A percentile compares a stretch with the other conserved stretches of the same genome.
Evolutionary conservation across 176 grass and related monocot species (phyloP).

Genomic region (Alopecurus myosuroides): DNA sequence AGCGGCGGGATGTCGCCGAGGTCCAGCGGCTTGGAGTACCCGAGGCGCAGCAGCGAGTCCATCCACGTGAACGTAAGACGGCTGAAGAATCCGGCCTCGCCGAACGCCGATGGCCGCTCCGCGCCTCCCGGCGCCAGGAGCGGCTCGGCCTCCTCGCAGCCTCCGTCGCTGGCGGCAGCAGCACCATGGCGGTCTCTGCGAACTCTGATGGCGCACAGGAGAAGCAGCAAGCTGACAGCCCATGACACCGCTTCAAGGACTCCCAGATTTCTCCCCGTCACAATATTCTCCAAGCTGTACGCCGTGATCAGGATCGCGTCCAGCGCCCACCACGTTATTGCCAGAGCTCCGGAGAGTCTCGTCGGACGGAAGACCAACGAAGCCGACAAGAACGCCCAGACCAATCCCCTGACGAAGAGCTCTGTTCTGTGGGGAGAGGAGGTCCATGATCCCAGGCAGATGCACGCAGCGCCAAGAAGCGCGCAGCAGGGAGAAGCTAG

Average conservation of each 20-base stretch:
- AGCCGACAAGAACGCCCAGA: constrained; percentile 43
- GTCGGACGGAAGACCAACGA: constrained; percentile 42
- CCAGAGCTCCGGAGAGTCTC: constrained; percentile 17
- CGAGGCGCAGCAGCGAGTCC: constrained; percentile 52
- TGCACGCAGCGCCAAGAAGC: constrained; percentile 23
- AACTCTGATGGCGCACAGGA: constrained; percentile 26
- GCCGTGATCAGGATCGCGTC: constrained; percentile 32
- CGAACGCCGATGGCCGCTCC: constrained; percentile 21
- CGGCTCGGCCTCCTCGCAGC: constrained; percentile 21
- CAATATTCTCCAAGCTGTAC: constrained; percentile 34
- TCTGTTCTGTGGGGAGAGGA: not conserved
- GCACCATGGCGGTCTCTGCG: not conserved
- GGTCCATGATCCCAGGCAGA: constrained; percentile 18
- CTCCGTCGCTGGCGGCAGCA: not conserved
- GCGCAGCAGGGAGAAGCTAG: constrained; percentile 29
- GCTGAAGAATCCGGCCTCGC: constrained; percentile 50
- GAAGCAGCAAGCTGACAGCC: constrained; percentile 28
- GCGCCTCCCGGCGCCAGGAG: constrained; percentile 21
- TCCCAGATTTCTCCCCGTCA: not conserved
- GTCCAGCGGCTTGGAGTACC: constrained; percentile 56
- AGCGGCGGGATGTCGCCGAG: constrained; percentile 56
- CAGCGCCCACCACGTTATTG: constrained; percentile 46
- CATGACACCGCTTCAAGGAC: constrained; percentile 49
- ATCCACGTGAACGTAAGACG: constrained; percentile 71
- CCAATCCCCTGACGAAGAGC: constrained; percentile 26